Conservation (phyloP, 192 early-diverging fungal species). For the Coemansia sp. region DNA sequence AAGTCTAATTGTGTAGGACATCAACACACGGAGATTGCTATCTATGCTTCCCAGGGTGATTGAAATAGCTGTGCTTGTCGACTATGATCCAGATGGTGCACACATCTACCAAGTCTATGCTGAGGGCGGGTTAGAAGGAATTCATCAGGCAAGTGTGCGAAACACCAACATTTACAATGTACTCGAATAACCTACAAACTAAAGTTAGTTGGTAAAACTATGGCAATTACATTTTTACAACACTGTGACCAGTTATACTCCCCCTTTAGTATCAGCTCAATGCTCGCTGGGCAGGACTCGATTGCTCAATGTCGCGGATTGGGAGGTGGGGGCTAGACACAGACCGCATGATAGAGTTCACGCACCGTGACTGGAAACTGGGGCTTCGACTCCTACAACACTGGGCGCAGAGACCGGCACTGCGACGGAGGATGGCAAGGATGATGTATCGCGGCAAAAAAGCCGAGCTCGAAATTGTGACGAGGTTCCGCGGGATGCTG, state of each 20-base stretch:
- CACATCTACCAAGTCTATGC: constrained; percentile 44
- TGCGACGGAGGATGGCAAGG: constrained; percentile 32
- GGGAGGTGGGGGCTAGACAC: constrained; percentile 33
- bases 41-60: constrained; percentile 6
- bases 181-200: not conserved
- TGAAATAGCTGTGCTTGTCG: constrained; percentile 25
- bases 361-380: constrained; percentile 27
- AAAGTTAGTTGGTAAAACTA: not conserved
- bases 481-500: constrained; percentile 24
- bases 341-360: constrained; percentile 25
- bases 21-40: constrained; percentile 40
- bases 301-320: constrained; percentile 28
- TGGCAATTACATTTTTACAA: not conserved
- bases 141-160: constrained; percentile 16
- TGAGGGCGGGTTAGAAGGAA: constrained; percentile 23
- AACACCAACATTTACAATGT: not conserved
- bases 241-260: not conserved
- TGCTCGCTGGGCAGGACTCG: constrained; percentile 36
- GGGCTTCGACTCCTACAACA: constrained; percentile 24
- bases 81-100: constrained; percentile 47
- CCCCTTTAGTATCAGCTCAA: constrained; percentile 10
- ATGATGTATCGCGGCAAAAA: constrained; percentile 48
- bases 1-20: constrained; percentile 25
- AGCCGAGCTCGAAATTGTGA: constrained; percentile 37
- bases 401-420: constrained; percentile 9